Evolutionary conservation across 202 grass and related monocot genomes (phyloP).

Genomic region (Setaria viridis): DNA sequence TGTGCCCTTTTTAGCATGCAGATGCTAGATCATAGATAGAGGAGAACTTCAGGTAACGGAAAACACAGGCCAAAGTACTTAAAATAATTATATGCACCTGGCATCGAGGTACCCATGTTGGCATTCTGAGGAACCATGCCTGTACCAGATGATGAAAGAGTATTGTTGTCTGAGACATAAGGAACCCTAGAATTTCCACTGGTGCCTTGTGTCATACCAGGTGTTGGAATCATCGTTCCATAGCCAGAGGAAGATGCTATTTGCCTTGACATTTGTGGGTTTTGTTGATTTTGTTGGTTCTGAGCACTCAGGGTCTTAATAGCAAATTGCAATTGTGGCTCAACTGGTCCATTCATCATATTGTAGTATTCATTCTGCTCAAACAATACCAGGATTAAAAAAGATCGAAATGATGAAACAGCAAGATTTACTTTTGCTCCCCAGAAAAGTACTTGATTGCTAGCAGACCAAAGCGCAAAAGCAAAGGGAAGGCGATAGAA

Average conservation of each 20-base stretch:
- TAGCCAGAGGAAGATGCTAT: slow-evolving; percentile 71
- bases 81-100: slow-evolving; percentile 47
- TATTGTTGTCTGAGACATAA: slow-evolving; percentile 68
- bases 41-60: slow-evolving; percentile 22
- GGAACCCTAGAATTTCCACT: slow-evolving; percentile 63
- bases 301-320: slow-evolving; percentile 64
- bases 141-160: slow-evolving; percentile 52
- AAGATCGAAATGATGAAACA: slow-evolving; percentile 30
- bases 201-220: slow-evolving; percentile 77
- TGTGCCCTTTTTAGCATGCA: slow-evolving; percentile 13
- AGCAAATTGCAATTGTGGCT: slow-evolving; percentile 62
- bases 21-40: slow-evolving; percentile 26
- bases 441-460: slow-evolving; percentile 1
- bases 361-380: slow-evolving; percentile 75
- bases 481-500: slow-evolving; percentile 25
- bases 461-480: slow-evolving; percentile 40
- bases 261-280: slow-evolving; percentile 55
- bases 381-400: slow-evolving; percentile 41
- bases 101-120: slow-evolving; percentile 61
- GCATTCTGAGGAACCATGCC: slow-evolving; percentile 69
- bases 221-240: slow-evolving; percentile 91
- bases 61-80: slow-evolving; percentile 39
- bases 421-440: slow-evolving; percentile 26
- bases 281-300: slow-evolving; percentile 59
- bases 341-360: slow-evolving; percentile 64